phyloP scores from a whole-genome alignment of 2,329 filamentous ascomycete genomes.

The Neopestalotiopsis clavispora region DNA sequence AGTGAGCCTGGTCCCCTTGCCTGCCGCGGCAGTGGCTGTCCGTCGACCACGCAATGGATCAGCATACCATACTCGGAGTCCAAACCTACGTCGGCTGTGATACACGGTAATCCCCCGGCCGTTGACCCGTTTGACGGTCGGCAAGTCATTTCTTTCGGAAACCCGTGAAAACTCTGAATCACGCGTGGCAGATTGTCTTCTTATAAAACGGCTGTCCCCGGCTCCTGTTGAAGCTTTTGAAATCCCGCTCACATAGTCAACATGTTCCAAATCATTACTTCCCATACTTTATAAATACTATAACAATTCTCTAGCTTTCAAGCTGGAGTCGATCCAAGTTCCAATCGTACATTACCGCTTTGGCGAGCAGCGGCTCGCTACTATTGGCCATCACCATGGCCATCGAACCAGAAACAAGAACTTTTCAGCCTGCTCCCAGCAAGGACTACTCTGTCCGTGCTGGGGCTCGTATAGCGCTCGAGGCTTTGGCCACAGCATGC shows the following conservation, averaged over 20 bases:
- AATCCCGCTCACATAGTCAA: neutral
- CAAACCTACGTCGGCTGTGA: neutral
- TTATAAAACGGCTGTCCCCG: neutral
- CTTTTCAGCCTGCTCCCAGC: constrained; percentile 1
- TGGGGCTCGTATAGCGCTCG: constrained; percentile 36
- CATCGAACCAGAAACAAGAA: constrained; percentile 17
- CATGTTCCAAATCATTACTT: neutral
- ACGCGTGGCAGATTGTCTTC: neutral
- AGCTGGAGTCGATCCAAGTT: constrained; percentile 8
- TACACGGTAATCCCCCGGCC: neutral
- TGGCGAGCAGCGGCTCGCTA: constrained; percentile 17
- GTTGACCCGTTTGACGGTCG: neutral
- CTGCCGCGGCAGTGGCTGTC: constrained; percentile 5
- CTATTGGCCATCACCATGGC: constrained; percentile 23
- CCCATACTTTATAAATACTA: neutral
- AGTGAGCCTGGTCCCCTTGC: neutral
- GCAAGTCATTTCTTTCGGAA: neutral
- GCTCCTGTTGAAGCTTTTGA: neutral
- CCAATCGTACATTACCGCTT: constrained; percentile 15
- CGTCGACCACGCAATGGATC: constrained; percentile 6
- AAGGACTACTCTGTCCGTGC: constrained; percentile 36
- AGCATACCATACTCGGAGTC: constrained; percentile 8
- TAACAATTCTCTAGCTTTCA: neutral
- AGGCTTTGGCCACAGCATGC: constrained; percentile 31
- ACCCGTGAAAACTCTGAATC: neutral